phyloP scores from a whole-genome alignment of 208 protist species.

The Crithidia acanthocephali region DNA sequence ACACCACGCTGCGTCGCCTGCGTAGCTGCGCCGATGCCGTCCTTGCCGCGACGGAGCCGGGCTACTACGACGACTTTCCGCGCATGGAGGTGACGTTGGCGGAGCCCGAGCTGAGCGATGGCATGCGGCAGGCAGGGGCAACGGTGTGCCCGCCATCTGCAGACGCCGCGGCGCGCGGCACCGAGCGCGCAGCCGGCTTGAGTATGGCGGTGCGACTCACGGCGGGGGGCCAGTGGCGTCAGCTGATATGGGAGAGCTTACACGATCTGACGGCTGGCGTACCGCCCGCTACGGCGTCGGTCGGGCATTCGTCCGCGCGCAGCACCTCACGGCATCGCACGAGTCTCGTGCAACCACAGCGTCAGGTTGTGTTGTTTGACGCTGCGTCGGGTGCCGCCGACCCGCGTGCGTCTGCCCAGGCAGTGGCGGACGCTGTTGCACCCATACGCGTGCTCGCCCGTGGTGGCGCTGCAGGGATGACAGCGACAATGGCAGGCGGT shows the following conservation, averaged over 20 bases:
- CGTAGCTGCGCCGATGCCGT: constrained; percentile 10
- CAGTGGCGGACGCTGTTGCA: background rate
- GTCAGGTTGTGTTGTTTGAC: background rate
- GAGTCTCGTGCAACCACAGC: background rate
- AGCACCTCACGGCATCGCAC: background rate
- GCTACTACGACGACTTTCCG: constrained; percentile 48
- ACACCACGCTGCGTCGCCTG: constrained; percentile 36
- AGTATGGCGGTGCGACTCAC: constrained; percentile 19
- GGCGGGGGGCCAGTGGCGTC: constrained; percentile 40
- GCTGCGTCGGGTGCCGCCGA: background rate
- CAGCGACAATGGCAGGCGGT: too few species aligned
- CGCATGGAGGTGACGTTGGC: constrained; percentile 33
- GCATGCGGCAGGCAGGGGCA: constrained; percentile 25
- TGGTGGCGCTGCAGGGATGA: too few species aligned
- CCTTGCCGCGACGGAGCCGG: constrained; percentile 20
- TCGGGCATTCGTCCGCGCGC: background rate
- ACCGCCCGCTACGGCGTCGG: background rate
- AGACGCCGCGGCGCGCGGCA: background rate
- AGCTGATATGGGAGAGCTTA: constrained; percentile 40
- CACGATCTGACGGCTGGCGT: constrained; percentile 23
- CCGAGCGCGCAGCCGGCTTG: background rate
- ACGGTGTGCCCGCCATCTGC: background rate
- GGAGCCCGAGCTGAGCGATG: constrained; percentile 28
- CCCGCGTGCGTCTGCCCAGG: background rate
- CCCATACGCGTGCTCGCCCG: constrained; percentile 5